These are phyloP conservation scores for Phytopythium chamaehyphon DNA, from an alignment of 352 stramenopile genomes.

Conservation along the genomic window DNA sequence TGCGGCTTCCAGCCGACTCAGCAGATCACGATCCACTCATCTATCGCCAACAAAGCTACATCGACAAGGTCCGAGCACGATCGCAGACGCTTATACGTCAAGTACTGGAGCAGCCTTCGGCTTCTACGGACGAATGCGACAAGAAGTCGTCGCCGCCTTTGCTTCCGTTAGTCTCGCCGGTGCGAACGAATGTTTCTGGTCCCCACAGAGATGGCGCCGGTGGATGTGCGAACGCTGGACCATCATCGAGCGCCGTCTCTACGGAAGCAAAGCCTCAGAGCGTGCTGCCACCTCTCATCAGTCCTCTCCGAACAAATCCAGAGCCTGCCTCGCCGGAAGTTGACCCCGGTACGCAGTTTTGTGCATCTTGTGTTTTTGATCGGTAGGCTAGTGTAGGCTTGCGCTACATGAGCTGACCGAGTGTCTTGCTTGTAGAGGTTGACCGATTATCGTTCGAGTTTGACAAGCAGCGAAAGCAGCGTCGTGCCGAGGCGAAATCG, in stretches of 20 bases:
- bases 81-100: not conserved
- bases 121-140: not conserved
- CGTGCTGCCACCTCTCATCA: not conserved
- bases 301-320: not conserved
- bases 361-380: not conserved
- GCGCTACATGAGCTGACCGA: not conserved
- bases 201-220: not conserved
- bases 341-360: not conserved
- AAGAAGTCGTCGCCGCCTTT: not conserved
- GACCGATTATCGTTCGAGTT: slow-evolving; percentile 45
- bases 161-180: slow-evolving; percentile 1
- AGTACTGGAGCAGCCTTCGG: not conserved
- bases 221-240: not conserved
- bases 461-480: slow-evolving; percentile 40
- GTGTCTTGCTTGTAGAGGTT: not conserved
- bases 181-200: not conserved
- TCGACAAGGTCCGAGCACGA: slow-evolving; percentile 14
- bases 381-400: too few species aligned
- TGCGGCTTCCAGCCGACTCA: slow-evolving; percentile 18
- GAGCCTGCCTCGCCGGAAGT: not conserved
- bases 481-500: slow-evolving; percentile 30
- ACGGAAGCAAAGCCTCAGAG: not conserved
- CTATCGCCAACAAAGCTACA: slow-evolving; percentile 44
- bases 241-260: not conserved
- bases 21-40: slow-evolving; percentile 28